Evolutionary conservation across 768 basidiomycete species (phyloP).

Genomic region (Mycena filopes): DNA sequence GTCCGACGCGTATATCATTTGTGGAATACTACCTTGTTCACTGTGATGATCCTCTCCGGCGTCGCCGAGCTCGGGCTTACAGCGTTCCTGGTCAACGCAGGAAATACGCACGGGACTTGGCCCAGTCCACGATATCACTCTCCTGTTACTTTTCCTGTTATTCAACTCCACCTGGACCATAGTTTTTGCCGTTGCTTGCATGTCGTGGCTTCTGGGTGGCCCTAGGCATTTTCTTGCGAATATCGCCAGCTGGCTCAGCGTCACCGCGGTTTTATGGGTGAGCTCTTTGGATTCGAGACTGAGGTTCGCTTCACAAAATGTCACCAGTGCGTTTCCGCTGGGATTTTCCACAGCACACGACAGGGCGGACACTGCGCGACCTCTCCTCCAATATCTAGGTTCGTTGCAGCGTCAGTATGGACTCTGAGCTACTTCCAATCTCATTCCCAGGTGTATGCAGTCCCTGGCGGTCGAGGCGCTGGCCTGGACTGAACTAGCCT

Average conservation of each 20-base stretch:
- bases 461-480: slow-evolving; percentile 78
- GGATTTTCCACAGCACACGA: slow-evolving; percentile 73
- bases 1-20: slow-evolving; percentile 18
- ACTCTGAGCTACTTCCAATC: not conserved
- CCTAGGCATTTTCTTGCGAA: slow-evolving; percentile 76
- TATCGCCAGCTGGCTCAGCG: slow-evolving; percentile 79
- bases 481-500: slow-evolving; percentile 79
- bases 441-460: slow-evolving; percentile 67
- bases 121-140: slow-evolving; percentile 71
- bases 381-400: slow-evolving; percentile 63
- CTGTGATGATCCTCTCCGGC: slow-evolving; percentile 72
- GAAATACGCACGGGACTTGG: slow-evolving; percentile 72
- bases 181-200: slow-evolving; percentile 73
- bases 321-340: slow-evolving; percentile 71
- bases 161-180: slow-evolving; percentile 83
- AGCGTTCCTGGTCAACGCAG: slow-evolving; percentile 76
- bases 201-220: slow-evolving; percentile 77
- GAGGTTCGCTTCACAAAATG: not conserved
- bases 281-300: slow-evolving; percentile 33
- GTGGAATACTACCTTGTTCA: slow-evolving; percentile 63
- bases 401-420: slow-evolving; percentile 33
- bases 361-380: slow-evolving; percentile 68
- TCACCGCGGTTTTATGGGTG: slow-evolving; percentile 77
- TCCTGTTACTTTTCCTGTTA: slow-evolving; percentile 68
- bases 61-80: slow-evolving; percentile 81